Evolutionary conservation across 192 early-diverging fungal genomes (phyloP).

Genomic region (Paraglomus brasilianum): DNA sequence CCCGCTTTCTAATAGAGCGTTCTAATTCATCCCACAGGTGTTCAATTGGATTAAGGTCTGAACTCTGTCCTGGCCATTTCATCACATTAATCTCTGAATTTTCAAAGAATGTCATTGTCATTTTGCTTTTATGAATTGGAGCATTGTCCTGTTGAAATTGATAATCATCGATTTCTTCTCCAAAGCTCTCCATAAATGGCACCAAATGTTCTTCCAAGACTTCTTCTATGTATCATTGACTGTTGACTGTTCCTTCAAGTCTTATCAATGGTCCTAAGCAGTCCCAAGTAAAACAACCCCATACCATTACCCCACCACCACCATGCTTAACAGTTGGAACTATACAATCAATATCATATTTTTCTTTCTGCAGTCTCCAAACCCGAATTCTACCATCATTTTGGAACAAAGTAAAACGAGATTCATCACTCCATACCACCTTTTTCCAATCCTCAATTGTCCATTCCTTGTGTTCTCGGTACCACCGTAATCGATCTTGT

Average conservation of each 20-base stretch:
- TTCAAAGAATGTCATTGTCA: background rate
- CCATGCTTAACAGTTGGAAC: background rate
- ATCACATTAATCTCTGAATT: background rate
- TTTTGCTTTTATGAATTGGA: background rate
- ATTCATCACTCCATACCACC: background rate
- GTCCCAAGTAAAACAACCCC: slow-evolving; percentile 10
- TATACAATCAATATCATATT: background rate
- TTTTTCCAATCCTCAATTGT: background rate
- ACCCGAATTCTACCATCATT: background rate
- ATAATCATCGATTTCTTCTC: background rate
- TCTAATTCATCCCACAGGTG: slow-evolving; percentile 19
- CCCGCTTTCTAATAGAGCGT: background rate
- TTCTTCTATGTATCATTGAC: slow-evolving; percentile 7
- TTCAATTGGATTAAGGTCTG: slow-evolving; percentile 11
- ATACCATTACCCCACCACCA: slow-evolving; percentile 4
- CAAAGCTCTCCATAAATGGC: background rate
- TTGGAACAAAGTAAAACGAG: background rate
- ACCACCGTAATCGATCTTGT: too few relatives aligned
- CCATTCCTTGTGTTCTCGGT: background rate
- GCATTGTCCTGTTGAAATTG: slow-evolving; percentile 9
- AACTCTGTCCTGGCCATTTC: slow-evolving; percentile 4
- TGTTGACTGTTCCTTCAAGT: too few relatives aligned
- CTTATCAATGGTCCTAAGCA: slow-evolving; percentile 17
- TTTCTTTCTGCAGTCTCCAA: background rate
- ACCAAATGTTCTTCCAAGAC: background rate